Base-by-base conservation (phyloP, 2,329 filamentous ascomycete genomes). In the Pestalotiopsis sp. region DNA sequence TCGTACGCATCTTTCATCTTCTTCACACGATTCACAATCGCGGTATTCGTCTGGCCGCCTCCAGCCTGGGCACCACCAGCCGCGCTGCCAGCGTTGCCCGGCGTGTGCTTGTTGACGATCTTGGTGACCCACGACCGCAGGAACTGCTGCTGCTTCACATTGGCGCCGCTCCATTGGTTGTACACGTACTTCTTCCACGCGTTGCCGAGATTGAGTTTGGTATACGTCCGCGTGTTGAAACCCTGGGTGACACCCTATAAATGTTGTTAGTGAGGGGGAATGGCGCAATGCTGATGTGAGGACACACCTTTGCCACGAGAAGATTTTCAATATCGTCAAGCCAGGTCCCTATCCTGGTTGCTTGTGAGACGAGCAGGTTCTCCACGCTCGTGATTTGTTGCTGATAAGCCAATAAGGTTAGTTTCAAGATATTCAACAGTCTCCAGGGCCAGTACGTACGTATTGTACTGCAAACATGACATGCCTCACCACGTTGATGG, bases 1-100 rank as follows among this genome's bases (percentile, higher is more conserved):
- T 59, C 56, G 11, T 59, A 59, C 20, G 56, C 56, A 59, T 59
- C 56, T 22, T 59, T 59, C 24, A 59, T 59, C 56, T 59, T 59
- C 56, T 59, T 59, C 10, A 59, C 56, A 59, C 56, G 56, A 30
- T 59, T 59, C 24, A 59, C 56, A 59, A 59, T 22, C 5, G 56
- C 56, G 13, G 56, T 59, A 17, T 59, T 59, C 13, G 56, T 59
- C 24, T 59, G 24, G 22, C 56, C 56, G 20, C 56, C 56, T 17
- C 56, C 24, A 2, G 44, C 44, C 5, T 52, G 14, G 44, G 44
- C 44, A 52, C 44, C 44, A 52, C 44, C 44, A 59, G 24, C 56
- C 20, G 56, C 56, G 56, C 56, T 59, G 24, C 56, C 56, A 2
- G 56, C 56, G 56, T 59, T 59, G 56, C 56, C 24, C 20, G 56